phyloP scores from a whole-genome alignment of 2,329 filamentous ascomycete species.

The Cercospora beticola region DNA sequence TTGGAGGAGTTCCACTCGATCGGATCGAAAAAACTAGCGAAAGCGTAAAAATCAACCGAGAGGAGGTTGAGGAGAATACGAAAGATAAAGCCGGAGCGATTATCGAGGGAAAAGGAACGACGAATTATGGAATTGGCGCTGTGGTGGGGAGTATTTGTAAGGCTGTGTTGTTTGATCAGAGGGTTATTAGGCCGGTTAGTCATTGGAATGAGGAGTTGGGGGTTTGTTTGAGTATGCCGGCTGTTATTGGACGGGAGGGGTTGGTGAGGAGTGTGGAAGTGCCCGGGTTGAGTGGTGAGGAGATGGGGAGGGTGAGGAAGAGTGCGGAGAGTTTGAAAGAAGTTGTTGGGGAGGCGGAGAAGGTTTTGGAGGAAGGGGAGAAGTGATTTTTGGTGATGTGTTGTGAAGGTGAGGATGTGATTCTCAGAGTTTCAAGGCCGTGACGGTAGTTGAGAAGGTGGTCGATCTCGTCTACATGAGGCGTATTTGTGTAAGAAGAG shows the following conservation, averaged over 20 bases:
- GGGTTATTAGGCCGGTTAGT: conserved; percentile 50
- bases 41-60: conserved; percentile 31
- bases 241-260: conserved; percentile 50
- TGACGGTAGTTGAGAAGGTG: not conserved
- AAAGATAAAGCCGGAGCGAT: conserved; percentile 51
- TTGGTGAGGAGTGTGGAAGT: conserved; percentile 44
- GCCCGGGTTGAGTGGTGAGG: conserved; percentile 36
- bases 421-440: no score
- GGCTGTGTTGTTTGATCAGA: conserved; percentile 52
- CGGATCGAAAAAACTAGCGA: conserved; percentile 30
- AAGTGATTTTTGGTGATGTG: not conserved
- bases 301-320: conserved; percentile 37
- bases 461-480: not conserved
- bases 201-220: conserved; percentile 50
- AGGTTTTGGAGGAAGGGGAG: conserved; percentile 27
- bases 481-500: no score
- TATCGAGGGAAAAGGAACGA: conserved; percentile 53
- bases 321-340: conserved; percentile 40
- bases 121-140: conserved; percentile 52
- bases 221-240: conserved; percentile 54
- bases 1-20: conserved; percentile 45
- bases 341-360: conserved; percentile 42
- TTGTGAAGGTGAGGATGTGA: no score
- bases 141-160: conserved; percentile 52
- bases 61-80: conserved; percentile 47